These are phyloP conservation scores for Phytophthora agathidicida DNA, from an alignment of 352 stramenopile species.

Conservation along the genomic window DNA sequence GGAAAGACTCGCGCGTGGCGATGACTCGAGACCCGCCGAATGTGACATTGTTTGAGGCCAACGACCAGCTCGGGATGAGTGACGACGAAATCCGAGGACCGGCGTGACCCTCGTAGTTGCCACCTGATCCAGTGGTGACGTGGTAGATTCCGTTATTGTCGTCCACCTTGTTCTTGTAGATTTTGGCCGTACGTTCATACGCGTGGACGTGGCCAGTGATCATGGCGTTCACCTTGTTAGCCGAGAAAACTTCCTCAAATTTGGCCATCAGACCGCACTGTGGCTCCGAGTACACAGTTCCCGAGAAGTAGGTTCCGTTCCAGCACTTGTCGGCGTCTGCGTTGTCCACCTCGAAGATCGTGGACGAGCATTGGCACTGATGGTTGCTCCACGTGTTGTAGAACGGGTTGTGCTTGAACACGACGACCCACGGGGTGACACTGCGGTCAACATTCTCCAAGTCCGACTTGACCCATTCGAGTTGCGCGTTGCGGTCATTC, in stretches of 20 bases:
- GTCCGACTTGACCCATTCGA: constrained; percentile 71
- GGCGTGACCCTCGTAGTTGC: constrained; percentile 61
- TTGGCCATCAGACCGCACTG: constrained; percentile 55
- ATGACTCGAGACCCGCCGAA: constrained; percentile 56
- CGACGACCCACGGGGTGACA: constrained; percentile 80
- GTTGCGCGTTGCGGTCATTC: constrained; percentile 36
- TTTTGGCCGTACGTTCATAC: constrained; percentile 54
- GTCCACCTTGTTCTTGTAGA: constrained; percentile 59
- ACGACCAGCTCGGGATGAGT: constrained; percentile 45
- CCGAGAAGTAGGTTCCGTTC: constrained; percentile 52
- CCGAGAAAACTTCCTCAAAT: constrained; percentile 46
- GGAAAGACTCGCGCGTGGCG: constrained; percentile 49
- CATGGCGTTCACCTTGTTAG: constrained; percentile 48
- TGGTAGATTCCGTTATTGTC: constrained; percentile 46
- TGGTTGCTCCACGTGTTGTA: constrained; percentile 74
- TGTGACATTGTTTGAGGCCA: constrained; percentile 44
- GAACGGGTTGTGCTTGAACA: constrained; percentile 76
- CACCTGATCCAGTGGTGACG: constrained; percentile 50
- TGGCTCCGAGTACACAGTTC: constrained; percentile 39
- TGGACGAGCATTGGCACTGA: constrained; percentile 54
- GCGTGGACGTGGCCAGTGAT: constrained; percentile 60
- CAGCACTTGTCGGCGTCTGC: constrained; percentile 46
- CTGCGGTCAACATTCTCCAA: constrained; percentile 65
- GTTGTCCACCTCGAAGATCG: constrained; percentile 44
- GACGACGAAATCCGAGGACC: constrained; percentile 35